Base-by-base conservation (phyloP, 345 rosid genomes). In the Eucalyptus guilfoylei region DNA sequence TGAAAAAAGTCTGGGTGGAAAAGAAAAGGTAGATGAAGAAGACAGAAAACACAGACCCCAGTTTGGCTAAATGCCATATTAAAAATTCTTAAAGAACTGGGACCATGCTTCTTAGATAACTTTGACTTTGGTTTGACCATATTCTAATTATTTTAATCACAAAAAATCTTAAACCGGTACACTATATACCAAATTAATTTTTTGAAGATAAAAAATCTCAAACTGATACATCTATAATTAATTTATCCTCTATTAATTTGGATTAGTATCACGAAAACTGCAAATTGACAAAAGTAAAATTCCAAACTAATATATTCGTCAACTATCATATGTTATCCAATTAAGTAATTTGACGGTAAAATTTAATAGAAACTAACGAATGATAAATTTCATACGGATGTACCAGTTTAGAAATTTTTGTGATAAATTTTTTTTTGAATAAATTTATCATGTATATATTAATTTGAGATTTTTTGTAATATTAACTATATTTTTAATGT, bases 221-320 rank as follows among this genome's bases (percentile, higher is more conserved):
- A 17, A 50, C 9, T 3, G 0, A 0, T 50, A 50, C 2, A 52
- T 52, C 1, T 52, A 52, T 52, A 7, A 50, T 7, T 17, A 50
- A 50, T 50, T 50, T 50, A 50, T 50, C 2, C 0, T 50, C 19
- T 15, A 49, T 49, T 37, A 37, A 37, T 37, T 37, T 37, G 4
- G 4, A 37, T 37, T 37, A 37, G 40, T 37, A 37, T 4, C 4
- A 37, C 40, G 40, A 37, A 37, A 37, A 37, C 40, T 4, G 40
- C 4, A 37, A 37, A 37, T 37, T 37, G 40, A 37, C 40, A 4
- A 37, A 37, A 37, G 40, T 37, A 37, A 37, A 37, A 37, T 37
- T 50, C 54, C 0, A 50, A 17, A 50, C 0, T 9, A 2, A 50
- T 50, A 17, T 9, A 50, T 7, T 2, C 0, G 2, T 50, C 2